These are phyloP conservation scores for Boletales sp. DNA, from an alignment of 768 basidiomycete species.

Conservation along the genomic window DNA sequence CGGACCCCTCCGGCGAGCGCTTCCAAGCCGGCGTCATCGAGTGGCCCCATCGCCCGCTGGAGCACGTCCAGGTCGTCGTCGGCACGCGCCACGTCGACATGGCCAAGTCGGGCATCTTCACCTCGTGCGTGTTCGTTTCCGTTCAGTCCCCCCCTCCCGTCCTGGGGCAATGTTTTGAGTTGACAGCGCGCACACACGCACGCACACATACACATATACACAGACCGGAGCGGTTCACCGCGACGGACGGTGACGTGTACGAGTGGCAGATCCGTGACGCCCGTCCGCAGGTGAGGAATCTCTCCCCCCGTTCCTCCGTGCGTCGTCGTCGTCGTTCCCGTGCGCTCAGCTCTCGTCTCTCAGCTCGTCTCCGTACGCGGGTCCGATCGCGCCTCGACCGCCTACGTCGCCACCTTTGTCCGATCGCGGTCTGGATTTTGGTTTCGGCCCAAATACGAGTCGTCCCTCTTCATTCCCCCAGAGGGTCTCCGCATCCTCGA, in stretches of 20 bases:
- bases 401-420: conserved; percentile 29
- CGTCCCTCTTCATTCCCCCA: conserved; percentile 26
- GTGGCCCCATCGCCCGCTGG: conserved; percentile 16
- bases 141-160: too few relatives aligned
- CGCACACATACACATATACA: too few relatives aligned
- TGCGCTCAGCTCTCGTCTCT: not conserved
- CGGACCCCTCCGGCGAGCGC: conserved; percentile 14
- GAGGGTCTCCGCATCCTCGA: conserved; percentile 30
- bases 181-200: too few relatives aligned
- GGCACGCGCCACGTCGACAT: conserved; percentile 25
- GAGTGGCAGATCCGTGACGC: conserved; percentile 28
- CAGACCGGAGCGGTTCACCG: conserved; percentile 27
- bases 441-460: conserved; percentile 11
- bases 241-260: conserved; percentile 16
- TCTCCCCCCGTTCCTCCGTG: too few relatives aligned
- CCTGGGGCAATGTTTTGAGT: not conserved
- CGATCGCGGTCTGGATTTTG: conserved; percentile 13
- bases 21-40: conserved; percentile 30
- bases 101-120: conserved; percentile 19
- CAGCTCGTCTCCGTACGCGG: conserved; percentile 25
- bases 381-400: not conserved
- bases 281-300: conserved; percentile 17
- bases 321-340: too few relatives aligned
- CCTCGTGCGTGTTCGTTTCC: conserved; percentile 18
- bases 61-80: conserved; percentile 15